Base-by-base conservation (phyloP, 2,329 filamentous ascomycete genomes). In the Aspergillus tamarii region DNA sequence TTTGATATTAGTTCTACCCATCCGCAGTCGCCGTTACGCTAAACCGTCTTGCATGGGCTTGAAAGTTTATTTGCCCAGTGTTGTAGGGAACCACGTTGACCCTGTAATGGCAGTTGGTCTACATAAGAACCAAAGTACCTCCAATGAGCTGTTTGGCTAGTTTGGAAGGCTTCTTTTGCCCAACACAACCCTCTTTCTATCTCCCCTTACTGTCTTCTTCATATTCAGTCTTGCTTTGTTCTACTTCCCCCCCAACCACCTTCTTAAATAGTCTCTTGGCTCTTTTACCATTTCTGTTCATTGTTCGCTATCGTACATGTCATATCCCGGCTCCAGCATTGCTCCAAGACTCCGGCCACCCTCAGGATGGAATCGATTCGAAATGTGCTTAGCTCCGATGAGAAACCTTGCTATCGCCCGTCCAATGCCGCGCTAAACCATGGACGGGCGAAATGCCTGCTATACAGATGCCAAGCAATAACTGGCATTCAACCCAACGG, bases 51-150 rank as follows among this genome's bases (percentile, higher is more conserved):
- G 58, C 64, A 67, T 53, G 14, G 28, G 43, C 32, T 45, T 32
- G 43, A 57, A 36, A 43, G 21, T 32, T 46, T 52, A 52, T 34
- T 32, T 41, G 23, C 43, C 43, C 36, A 56, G 34, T 28, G 32
- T 65, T 67, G 63, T 68, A 66, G 21, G 66, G 66, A 23, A 68
- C 67, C 67, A 69, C 66, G 67, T 69, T 50, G 54, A 57, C 39
- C 52, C 63, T 67, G 65, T 55, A 66, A 57, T 66, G 66, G 66
- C 66, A 66, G 30, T 43, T 10, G 36, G 32, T 59, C 12, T 28
- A 46, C 50, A 58, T 26, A 55, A 55, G 34, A 41, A 55, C n/a
- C 34, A 28, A 55, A 55, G 36, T 28, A 36, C 30, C 50, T 39
- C 32, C 52, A 55, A 55, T 55, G n/a, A 55, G 52, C n/a, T 55